Conservation (phyloP, 106 monocot species). For the Chionographis japonica region DNA sequence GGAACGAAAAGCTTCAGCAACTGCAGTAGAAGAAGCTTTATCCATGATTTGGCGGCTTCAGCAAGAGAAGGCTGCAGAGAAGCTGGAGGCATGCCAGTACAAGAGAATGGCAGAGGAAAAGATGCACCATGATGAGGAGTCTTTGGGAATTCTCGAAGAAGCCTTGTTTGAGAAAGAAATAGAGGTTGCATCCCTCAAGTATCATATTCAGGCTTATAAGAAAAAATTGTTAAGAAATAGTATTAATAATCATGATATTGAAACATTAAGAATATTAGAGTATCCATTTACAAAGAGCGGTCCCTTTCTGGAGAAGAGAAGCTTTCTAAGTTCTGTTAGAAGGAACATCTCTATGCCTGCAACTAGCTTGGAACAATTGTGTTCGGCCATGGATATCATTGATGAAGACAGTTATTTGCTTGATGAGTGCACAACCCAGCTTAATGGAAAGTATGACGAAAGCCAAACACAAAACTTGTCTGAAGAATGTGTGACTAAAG, state of each 20-base stretch:
- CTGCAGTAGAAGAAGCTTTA: slow-evolving; percentile 62
- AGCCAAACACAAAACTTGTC: slow-evolving; percentile 1
- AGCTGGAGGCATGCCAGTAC: slow-evolving; percentile 72
- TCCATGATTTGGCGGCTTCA: slow-evolving; percentile 87
- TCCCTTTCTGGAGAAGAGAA: slow-evolving; percentile 3
- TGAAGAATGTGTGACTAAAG: slow-evolving; percentile 1
- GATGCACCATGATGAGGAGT: slow-evolving; percentile 50
- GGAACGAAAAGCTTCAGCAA: slow-evolving; percentile 72
- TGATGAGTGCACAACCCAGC: slow-evolving; percentile 16
- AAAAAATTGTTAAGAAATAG: slow-evolving; percentile 19
- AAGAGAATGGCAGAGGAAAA: slow-evolving; percentile 67
- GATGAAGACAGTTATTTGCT: slow-evolving; percentile 13
- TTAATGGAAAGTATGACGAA: background rate
- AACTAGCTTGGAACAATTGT: slow-evolving; percentile 18
- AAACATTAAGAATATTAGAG: background rate
- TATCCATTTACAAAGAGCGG: slow-evolving; percentile 10
- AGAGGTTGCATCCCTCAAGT: slow-evolving; percentile 56
- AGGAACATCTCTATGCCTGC: slow-evolving; percentile 38
- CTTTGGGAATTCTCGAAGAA: slow-evolving; percentile 44
- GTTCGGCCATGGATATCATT: slow-evolving; percentile 22
- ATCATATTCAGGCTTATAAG: slow-evolving; percentile 31
- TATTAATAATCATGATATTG: slow-evolving; percentile 5
- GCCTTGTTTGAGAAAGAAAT: slow-evolving; percentile 52
- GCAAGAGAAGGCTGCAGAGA: slow-evolving; percentile 63
- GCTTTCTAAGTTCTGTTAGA: slow-evolving; percentile 13